phyloP scores from a whole-genome alignment of 495 filamentous ascomycete genomes.

The Sordaria brevicollis region DNA sequence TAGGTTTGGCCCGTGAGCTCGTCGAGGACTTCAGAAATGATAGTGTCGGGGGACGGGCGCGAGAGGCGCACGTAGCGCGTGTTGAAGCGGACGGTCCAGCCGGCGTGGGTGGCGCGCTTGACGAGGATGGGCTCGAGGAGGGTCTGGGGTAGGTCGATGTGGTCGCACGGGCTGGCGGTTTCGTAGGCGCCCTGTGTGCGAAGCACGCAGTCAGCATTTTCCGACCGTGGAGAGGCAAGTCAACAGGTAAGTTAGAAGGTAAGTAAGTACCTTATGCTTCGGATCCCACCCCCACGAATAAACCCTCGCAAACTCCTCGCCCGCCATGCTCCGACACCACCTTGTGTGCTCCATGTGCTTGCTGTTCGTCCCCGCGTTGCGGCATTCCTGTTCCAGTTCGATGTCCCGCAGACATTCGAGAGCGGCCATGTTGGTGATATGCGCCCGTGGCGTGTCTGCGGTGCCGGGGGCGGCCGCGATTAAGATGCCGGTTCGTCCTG shows the following conservation, averaged over 20 bases:
- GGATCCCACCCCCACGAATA: constrained; percentile 46
- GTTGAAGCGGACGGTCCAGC: constrained; percentile 35
- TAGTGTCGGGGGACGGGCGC: constrained; percentile 15
- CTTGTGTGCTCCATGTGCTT: constrained; percentile 39
- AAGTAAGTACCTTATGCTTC: constrained; percentile 22
- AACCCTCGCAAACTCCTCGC: constrained; percentile 43
- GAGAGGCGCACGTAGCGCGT: constrained; percentile 27
- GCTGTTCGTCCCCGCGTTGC: constrained; percentile 23
- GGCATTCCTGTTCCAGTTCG: constrained; percentile 33
- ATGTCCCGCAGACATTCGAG: constrained; percentile 44
- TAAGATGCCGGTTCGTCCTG: constrained; percentile 39
- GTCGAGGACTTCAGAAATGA: constrained; percentile 34
- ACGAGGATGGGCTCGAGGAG: constrained; percentile 42
- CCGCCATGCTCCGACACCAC: constrained; percentile 45
- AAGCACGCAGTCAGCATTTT: constrained; percentile 1
- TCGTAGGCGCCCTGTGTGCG: constrained; percentile 41
- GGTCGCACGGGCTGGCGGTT: constrained; percentile 34
- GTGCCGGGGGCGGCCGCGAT: constrained; percentile 35
- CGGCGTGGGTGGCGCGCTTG: constrained; percentile 29
- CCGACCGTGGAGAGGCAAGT: too few relatives aligned
- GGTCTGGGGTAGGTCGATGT: constrained; percentile 42
- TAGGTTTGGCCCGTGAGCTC: constrained; percentile 30
- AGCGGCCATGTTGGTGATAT: constrained; percentile 41
- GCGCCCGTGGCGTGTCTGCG: constrained; percentile 43
- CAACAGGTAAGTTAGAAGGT: background rate